Evolutionary conservation across 805 yeast genomes (phyloP), one percentile per base, ranked within the genome.

Genomic region (Wickerhamomyces ciferrii): DNA sequence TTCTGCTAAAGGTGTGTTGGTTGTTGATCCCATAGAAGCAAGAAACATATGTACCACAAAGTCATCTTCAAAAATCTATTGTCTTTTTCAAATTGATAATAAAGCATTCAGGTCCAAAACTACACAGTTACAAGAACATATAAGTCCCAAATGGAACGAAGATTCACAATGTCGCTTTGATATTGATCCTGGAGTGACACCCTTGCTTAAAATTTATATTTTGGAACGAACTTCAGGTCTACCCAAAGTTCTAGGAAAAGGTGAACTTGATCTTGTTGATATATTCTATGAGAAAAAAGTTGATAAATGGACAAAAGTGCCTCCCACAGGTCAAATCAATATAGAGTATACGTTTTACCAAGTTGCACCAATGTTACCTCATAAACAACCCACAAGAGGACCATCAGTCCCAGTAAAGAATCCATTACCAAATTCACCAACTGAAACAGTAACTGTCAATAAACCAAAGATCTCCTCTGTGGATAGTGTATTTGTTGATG

Each of bases 11-110:
- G 63, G 61, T 1, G 50, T 53, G 9, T 43, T 59, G 5, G 57
- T 57, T 0, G 56, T 55, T 17, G 63, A 59, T 39, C 61, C 63
- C 13, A 21, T 59, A 24, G 60, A 57, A 23, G 56, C 48, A 2
- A 42, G 49, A 37, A 52, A 54, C 9, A 41, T 52, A 14, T 23
- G 47, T 5, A 21, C 18, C 8, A 11, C 39, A 10, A 23, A 9
- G 21, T 27, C 25, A n/a, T 31, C 39, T 8, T 34, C 43, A 5
- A n/a, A 20, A 4, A 40, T 54, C 11, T 58, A 58, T 35, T 35
- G 56, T 4, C 49, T 59, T 5, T 59, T 59, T 39, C 59, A 56
- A 43, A 51, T 59, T 13, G 50, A 42, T 17, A 56, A 50, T 3
- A 45, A 20, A 4, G 59, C 47, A 0, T 49, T 47, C 6, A 41